Base-by-base conservation (phyloP, 208 protist species). In the Acanthamoeba culbertsoni region DNA sequence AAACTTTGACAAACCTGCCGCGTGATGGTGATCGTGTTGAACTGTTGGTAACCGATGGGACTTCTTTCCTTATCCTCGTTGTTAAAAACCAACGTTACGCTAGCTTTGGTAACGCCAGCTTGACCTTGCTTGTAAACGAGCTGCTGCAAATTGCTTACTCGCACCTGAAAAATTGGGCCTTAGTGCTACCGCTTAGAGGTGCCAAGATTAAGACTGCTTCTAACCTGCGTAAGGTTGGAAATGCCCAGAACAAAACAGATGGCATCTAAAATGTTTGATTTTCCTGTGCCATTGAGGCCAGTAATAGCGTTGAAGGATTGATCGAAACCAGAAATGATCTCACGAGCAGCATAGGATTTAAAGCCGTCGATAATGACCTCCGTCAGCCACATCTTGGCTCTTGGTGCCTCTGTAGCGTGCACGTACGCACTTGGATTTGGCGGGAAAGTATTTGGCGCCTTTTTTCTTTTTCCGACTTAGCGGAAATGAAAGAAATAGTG, bases 191-290 rank as follows among this genome's bases (percentile, higher is more conserved):
- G n/a, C n/a, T n/a, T n/a, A n/a, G n/a, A n/a, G n/a, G n/a, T 77
- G 33, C 14, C 65, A 33, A 77, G 18, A 26, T 8, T 7, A 8
- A 0, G 37, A 1, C 33, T 4, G 0, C 37, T 4, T 55, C 28
- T 7, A 28, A 93, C 95, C 82, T 99, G 97, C 48, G 97, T 98
- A n/a, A 99, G 94, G 91, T 99, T 99, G 0, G 98, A 98, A 86
- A 99, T 99, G 91, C 99, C 99, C 55, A 99, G 98, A 53, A 99
- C 99, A 95, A 99, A 99, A 95, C 99, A 99, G 94, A 99, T 99
- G n/a, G 99, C 97, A 95, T 99, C 99, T 45, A 99, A 98, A 82
- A 99, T 99, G 96, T 99, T 99, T 26, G 98, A 99, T 96, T 99
- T 99, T 4, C 99, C 99, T 92, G 97, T 99, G n/a, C 94, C 94